Evolutionary conservation across 139 green algal species (phyloP), one percentile per base, ranked within the genome.

Genomic region (Pycnococcus provasolii): DNA sequence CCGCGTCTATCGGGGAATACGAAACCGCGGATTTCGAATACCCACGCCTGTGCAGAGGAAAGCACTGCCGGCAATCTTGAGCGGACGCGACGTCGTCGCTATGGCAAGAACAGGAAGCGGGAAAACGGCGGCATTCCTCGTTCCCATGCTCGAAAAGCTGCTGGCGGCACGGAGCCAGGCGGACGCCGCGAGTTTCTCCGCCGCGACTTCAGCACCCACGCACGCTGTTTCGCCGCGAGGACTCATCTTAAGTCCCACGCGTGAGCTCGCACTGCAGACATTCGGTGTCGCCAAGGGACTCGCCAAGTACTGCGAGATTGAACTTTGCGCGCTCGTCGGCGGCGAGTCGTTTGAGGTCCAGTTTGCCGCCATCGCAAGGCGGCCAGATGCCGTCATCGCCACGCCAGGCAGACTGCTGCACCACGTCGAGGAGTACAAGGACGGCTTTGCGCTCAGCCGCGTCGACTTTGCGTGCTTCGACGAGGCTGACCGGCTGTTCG

Each of bases 401-500:
- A 99, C 92, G 3, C 92, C 92, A 9, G 91, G 88, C 1, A 86
- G 91, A 3, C 74, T 97, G 59, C 80, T 94, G 66, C 92, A 98
- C 69, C 89, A 96, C 75, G 71, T 98, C 58, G 87, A 95, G 78
- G 81, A 73, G 58, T 26, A 26, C 26, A 48, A 95, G 45, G 47
- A 87, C 57, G 87, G 83, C 53, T 78, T 96, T 48, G 80, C 57
- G 45, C 75, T 95, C 44, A 53, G 66, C 2, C 70, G 54, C 0
- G 84, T 95, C 58, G 78, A 92, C 71, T 90, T 89, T 64, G 72
- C 82, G 37, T 87, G 96, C 9, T 86, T 96, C 50, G 92, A 97
- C 59, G 91, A 97, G 74, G 92, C 92, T 3, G 92, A 98, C 80
- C 77, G 93, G 4, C 82, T 98, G 61, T 97, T 98, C 67, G 92